These are phyloP conservation scores for Aspergillus costaricaensis DNA, from an alignment of 2,329 filamentous ascomycete species.

Conservation along the genomic window DNA sequence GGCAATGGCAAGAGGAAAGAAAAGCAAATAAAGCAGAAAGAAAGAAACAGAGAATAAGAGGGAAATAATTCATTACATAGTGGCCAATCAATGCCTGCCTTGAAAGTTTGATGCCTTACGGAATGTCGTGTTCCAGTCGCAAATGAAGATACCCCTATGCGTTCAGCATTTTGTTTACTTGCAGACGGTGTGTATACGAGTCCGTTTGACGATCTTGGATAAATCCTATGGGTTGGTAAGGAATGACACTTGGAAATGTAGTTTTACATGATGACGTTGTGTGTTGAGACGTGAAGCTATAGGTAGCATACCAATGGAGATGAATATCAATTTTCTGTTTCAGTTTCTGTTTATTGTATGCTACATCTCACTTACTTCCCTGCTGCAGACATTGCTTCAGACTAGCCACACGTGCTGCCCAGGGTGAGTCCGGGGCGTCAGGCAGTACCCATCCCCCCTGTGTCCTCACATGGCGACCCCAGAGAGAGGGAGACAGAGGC, in stretches of 20 bases:
- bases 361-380: neutral
- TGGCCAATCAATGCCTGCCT: neutral
- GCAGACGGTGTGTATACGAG: neutral
- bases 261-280: conserved; percentile 7
- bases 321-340: neutral
- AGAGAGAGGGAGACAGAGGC: neutral
- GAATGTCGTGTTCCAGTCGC: conserved; percentile 6
- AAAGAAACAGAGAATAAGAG: neutral
- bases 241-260: neutral
- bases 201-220: neutral
- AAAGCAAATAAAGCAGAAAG: neutral
- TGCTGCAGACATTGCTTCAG: neutral
- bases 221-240: neutral
- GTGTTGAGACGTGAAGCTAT: neutral
- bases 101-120: conserved; percentile 1
- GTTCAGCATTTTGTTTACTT: conserved; percentile 9
- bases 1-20: neutral
- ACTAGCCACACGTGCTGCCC: neutral
- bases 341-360: neutral
- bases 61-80: neutral
- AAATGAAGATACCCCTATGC: conserved; percentile 15
- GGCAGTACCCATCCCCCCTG: conserved; percentile 7
- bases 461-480: conserved; percentile 2
- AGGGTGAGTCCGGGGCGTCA: conserved; percentile 6
- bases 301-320: conserved; percentile 7